Percentiles rank a stretch among this genome's conserved stretches.
phyloP scores from a whole-genome alignment of 208 protist species.

The Leishmania aethiopica region DNA sequence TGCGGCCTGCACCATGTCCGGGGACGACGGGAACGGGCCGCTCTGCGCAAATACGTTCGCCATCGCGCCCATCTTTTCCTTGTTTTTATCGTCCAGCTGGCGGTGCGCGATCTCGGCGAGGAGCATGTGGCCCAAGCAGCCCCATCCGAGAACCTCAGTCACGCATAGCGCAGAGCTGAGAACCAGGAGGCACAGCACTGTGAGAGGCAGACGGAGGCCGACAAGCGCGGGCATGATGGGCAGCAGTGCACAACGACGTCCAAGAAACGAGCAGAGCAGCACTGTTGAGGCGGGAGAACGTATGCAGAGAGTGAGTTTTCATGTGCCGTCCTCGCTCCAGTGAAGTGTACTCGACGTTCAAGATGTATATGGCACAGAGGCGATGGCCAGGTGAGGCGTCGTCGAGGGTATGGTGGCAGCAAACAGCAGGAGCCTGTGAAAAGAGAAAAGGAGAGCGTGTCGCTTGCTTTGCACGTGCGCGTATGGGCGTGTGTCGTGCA shows the following conservation, averaged over 20 bases:
- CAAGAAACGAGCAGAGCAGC: neutral
- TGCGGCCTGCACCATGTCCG: slow-evolving; percentile 68
- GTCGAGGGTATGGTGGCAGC: neutral
- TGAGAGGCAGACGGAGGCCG: neutral
- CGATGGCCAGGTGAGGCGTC: neutral
- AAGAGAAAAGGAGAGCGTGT: neutral
- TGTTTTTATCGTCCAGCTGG: slow-evolving; percentile 40
- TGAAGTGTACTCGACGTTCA: neutral
- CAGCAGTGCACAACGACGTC: neutral
- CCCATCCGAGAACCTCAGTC: slow-evolving; percentile 52
- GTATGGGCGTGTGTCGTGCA: neutral
- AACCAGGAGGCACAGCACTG: neutral
- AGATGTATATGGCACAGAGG: neutral
- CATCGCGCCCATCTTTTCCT: slow-evolving; percentile 37
- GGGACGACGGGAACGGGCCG: slow-evolving; percentile 65
- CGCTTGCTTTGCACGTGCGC: neutral
- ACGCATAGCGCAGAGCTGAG: slow-evolving; percentile 22
- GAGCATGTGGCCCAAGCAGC: slow-evolving; percentile 85
- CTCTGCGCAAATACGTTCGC: slow-evolving; percentile 35
- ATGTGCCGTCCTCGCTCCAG: neutral
- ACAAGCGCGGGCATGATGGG: neutral
- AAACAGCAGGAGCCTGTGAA: neutral
- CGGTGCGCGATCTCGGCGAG: slow-evolving; percentile 79
- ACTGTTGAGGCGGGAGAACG: neutral
- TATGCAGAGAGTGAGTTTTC: neutral